Base-by-base conservation (phyloP, 2,329 filamentous ascomycete genomes). In the Colletotrichum sp. region DNA sequence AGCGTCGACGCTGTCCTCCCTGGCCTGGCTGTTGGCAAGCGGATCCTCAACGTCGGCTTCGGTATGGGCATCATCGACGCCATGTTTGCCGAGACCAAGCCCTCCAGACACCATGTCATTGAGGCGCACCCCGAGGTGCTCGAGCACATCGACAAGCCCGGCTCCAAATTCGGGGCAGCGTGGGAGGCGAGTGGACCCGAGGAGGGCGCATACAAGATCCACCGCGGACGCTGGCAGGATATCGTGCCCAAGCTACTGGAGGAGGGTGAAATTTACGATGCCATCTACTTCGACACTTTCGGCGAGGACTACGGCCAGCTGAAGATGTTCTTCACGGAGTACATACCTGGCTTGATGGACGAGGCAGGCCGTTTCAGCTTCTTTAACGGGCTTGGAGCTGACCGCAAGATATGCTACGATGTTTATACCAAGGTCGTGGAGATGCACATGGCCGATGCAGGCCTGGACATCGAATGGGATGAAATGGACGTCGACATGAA, bases 261-360 rank as follows among this genome's bases (percentile, higher is more conserved):
- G 75, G 86, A 92, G 55, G 94, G 94, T 12, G 90, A 94, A 80
- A 86, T 92, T 15, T 96, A 96, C 81, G 95, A 98, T 82, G 95
- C 94, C 32, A 95, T 99, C 79, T 99, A 99, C 87, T 99, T 98
- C 82, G 97, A 99, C 82, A 99, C 97, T 0, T 99, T 99, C 84
- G 97, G 96, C 8, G 97, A 99, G 86, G 95, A 97, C 78, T 99
- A 99, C 85, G 88, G 89, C 3, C 94, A 96, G 83, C 91, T 99
- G 32, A 93, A 94, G 63, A 89, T 93, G 75, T 98, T 99, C 87
- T 98, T 99, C 83, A 93, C 91, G 4, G 97, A 99, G 83, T 92
- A 94, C 79, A 93, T 99, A 13, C 95, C 97, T 36, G 93, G 92
- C 0, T 84, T 99, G 70, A 87, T 99, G 61, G 93, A 94, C 79